Percentiles rank a stretch among this genome's conserved stretches.
These are phyloP conservation scores for Castanospermum australe DNA, from an alignment of 306 rosid genomes.

Conservation along the genomic window DNA sequence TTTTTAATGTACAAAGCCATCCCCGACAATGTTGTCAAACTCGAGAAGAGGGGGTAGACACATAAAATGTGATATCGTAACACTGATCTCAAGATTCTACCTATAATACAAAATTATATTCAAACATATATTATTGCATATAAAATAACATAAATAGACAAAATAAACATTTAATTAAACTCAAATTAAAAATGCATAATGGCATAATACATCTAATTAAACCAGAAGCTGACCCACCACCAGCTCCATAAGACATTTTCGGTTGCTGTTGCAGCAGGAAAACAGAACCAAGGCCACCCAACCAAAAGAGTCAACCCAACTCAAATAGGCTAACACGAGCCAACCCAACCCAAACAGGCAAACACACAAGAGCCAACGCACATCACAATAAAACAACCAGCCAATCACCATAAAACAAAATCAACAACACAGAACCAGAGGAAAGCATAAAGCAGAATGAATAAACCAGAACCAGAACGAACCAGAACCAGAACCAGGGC, in stretches of 20 bases:
- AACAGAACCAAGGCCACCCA: neutral
- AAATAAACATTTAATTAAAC: neutral
- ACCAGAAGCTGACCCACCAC: neutral
- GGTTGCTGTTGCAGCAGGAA: no score
- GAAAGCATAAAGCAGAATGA: no score
- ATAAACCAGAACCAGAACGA: no score
- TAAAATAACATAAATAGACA: neutral
- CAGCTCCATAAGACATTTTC: neutral
- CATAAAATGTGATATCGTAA: neutral
- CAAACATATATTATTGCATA: neutral
- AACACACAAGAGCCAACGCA: neutral
- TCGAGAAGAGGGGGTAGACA: neutral
- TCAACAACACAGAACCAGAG: no score
- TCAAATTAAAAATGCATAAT: neutral
- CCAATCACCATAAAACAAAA: no score
- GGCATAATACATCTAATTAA: neutral
- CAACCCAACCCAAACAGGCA: neutral
- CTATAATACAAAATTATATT: neutral
- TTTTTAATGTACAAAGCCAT: neutral
- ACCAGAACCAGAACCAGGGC: no score
- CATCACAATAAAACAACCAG: neutral
- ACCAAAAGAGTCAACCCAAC: neutral
- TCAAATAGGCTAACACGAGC: neutral
- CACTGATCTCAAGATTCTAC: neutral
- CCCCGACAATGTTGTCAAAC: neutral